Evolutionary conservation across 495 filamentous ascomycete genomes (phyloP), one percentile per base, ranked within the genome.

Genomic region (Penicillium herquei): DNA sequence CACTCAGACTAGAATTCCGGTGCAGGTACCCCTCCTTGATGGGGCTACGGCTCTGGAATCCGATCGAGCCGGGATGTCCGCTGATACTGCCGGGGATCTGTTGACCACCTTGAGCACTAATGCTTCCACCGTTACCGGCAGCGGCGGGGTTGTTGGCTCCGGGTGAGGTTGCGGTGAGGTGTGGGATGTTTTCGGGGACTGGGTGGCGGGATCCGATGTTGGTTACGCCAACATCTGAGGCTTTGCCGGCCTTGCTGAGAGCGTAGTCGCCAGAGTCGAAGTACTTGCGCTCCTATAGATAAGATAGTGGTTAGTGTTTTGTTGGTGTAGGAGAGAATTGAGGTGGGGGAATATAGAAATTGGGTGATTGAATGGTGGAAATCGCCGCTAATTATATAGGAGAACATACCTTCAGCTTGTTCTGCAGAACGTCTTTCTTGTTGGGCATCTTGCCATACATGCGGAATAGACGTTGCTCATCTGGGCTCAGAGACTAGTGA

Each of bases 241-340:
- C 91, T 75, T 98, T 98, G 70, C 95, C 94, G 43, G 94, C 95
- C 80, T 98, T 98, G 73, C 88, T 93, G 76, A 98, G 88, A 66
- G 94, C 95, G 61, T 98, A 98, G 76, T 98, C 93, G 64, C 93
- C 93, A 50, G 87, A 91, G 80, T 98, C 94, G 73, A 98, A 98
- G 78, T 97, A 98, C 79, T 98, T 98, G 74, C 95, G 92, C 71
- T 96, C 92, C 83, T 96, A 17, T 35, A 46, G 16, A 46, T 17
- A 51, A 37, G 39, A 58, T 14, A 16, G 12, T 16, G 43, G 33
- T 39, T 43, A 6, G 32, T 13, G 32, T 54, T 55, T 59, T 53
- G 31, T 39, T 11, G 32, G 26, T 31, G 55, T 26, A 37, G 58
- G 50, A 45, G 42, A 18, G 7, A n/a, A 17, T 13, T 21, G 45